phyloP scores from a whole-genome alignment of 2,329 filamentous ascomycete genomes.

The Cyclaneusma minus region DNA sequence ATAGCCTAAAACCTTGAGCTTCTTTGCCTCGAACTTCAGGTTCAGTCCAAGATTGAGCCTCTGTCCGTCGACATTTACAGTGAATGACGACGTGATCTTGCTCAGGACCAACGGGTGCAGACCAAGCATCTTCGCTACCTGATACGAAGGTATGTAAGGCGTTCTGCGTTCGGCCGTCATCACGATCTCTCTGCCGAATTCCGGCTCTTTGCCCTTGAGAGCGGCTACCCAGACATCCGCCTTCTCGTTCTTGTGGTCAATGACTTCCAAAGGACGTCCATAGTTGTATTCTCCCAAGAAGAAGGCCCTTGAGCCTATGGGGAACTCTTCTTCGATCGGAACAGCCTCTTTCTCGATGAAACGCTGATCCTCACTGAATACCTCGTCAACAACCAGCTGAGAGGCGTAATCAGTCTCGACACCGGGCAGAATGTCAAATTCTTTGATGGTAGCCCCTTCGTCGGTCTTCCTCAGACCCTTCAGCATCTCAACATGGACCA shows the following conservation, averaged over 20 bases:
- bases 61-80: conserved; percentile 65
- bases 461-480: conserved; percentile 85
- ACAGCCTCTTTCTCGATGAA: conserved; percentile 85
- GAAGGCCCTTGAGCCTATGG: conserved; percentile 67
- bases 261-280: conserved; percentile 75
- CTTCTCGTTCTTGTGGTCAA: conserved; percentile 57
- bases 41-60: conserved; percentile 88
- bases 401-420: conserved; percentile 83
- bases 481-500: conserved; percentile 86
- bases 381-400: conserved; percentile 79
- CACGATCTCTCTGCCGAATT: conserved; percentile 69
- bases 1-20: conserved; percentile 90
- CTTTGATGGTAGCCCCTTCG: conserved; percentile 79
- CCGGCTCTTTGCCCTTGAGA: conserved; percentile 56
- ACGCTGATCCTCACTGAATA: conserved; percentile 78
- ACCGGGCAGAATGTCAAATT: conserved; percentile 75
- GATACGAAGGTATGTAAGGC: conserved; percentile 73
- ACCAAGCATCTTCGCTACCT: conserved; percentile 68
- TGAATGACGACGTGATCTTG: conserved; percentile 92
- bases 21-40: conserved; percentile 90
- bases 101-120: conserved; percentile 80
- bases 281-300: conserved; percentile 91
- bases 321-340: conserved; percentile 84
- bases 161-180: conserved; percentile 50
- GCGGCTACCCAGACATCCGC: conserved; percentile 66